These are phyloP conservation scores for Phanerochaete sordida DNA, from an alignment of 768 basidiomycete genomes.

Conservation along the genomic window DNA sequence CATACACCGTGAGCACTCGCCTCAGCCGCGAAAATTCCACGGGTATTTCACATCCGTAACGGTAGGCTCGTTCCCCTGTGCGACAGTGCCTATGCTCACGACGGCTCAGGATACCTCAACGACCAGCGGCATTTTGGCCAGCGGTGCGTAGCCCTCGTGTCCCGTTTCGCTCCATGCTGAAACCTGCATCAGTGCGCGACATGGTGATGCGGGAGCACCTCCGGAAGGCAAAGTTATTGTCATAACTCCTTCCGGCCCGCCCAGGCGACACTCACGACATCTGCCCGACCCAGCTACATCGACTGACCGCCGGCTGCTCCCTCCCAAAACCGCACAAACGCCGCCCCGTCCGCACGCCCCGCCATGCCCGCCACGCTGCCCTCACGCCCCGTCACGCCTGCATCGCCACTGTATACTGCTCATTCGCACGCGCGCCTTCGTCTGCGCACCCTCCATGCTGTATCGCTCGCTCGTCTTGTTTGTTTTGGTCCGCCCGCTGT, in stretches of 20 bases:
- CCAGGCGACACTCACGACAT: not conserved
- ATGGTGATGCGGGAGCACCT: slow-evolving; percentile 81
- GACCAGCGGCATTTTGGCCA: slow-evolving; percentile 73
- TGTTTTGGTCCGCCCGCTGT: not conserved
- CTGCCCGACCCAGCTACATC: not conserved
- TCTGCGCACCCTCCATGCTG: not conserved
- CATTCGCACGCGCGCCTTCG: not conserved
- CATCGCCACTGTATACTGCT: not conserved
- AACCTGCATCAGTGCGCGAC: slow-evolving; percentile 61
- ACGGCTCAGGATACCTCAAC: slow-evolving; percentile 71
- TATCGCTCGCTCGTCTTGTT: not conserved
- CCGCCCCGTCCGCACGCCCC: not conserved
- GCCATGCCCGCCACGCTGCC: not conserved
- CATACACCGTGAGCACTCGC: slow-evolving; percentile 75
- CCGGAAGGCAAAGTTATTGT: slow-evolving; percentile 38
- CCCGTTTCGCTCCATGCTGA: no score
- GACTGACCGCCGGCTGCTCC: not conserved
- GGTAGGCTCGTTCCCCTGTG: slow-evolving; percentile 30
- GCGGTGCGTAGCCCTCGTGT: slow-evolving; percentile 52
- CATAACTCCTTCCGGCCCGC: not conserved
- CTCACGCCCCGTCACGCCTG: not conserved
- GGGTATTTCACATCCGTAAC: slow-evolving; percentile 78
- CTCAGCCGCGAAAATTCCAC: slow-evolving; percentile 71
- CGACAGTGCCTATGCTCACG: not conserved
- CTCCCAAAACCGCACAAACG: no score